phyloP scores from a whole-genome alignment of 2,329 filamentous ascomycete genomes.

The Penicillium sp. region DNA sequence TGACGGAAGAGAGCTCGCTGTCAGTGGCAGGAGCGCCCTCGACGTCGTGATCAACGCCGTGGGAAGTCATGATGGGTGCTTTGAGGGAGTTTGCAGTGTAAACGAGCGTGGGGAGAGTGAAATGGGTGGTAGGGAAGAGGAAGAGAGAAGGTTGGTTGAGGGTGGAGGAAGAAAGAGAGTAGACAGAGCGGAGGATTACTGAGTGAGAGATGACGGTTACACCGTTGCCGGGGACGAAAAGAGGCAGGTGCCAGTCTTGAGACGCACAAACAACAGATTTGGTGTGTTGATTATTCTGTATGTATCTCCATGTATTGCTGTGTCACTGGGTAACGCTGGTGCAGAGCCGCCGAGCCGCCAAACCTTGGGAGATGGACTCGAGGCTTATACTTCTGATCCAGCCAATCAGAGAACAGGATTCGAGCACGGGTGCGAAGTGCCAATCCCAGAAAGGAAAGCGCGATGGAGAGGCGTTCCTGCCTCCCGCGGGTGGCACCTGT shows the following conservation, averaged over 20 bases:
- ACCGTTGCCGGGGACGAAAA: background rate
- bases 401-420: background rate
- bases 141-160: background rate
- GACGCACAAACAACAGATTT: background rate
- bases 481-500: slow-evolving; percentile 1
- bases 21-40: background rate
- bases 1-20: slow-evolving; percentile 20
- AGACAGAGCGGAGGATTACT: background rate
- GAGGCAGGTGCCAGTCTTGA: background rate
- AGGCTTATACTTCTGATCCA: background rate
- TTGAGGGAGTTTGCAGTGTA: background rate
- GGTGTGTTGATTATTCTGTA: background rate
- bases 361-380: background rate
- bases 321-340: background rate
- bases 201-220: slow-evolving; percentile 2
- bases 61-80: background rate
- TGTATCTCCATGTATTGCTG: background rate
- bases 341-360: background rate
- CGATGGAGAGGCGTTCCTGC: background rate
- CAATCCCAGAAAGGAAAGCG: background rate
- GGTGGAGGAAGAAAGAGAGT: background rate
- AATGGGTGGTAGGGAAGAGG: background rate
- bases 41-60: background rate
- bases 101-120: background rate
- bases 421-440: slow-evolving; percentile 5